Evolutionary conservation across 2,329 filamentous ascomycete genomes (phyloP), one percentile per base, ranked within the genome.

Genomic region (Cytospora schulzeri): DNA sequence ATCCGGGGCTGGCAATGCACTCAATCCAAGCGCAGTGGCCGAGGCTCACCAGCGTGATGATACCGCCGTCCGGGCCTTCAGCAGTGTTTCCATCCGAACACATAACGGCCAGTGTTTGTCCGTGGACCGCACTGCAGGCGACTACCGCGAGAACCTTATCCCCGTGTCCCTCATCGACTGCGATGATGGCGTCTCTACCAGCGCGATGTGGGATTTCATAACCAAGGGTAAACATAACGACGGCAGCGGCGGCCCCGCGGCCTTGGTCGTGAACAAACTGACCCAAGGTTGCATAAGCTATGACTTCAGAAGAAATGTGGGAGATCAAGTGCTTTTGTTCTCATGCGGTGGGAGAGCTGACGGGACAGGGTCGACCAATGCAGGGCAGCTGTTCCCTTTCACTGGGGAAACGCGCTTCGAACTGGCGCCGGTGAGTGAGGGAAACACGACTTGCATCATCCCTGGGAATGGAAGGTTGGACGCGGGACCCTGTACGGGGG

Each of bases 91-190:
- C 62, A 81, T 85, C 71, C 75, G 78, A 35, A 78, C 81, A 0
- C 73, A 80, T 14, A 78, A 81, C 66, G 82, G 82, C 29, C 76
- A 80, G 59, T 85, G 82, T 64, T 75, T 85, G n/a, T 83, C 78
- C 38, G 72, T 84, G 53, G 80, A 85, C 68, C 79, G 81, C 0
- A 80, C 80, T 1, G 81, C 81, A 0, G 83, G 82, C 41, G 82
- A 85, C 68, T 85, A 84, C 71, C 80, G 82, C 7, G 75, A 81
- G 71, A 85, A 85, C 68, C 74, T 85, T 55, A 83, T 84, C 58
- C 82, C 82, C 2, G 72, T 85, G 11, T 75, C 76, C 26, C 69
- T 83, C 12, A 78, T 79, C 11, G 71, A 73, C 31, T 85, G 83
- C 72, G 72, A 74, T 33, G 80, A 78, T 35, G 28, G 51, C 14